phyloP scores from a whole-genome alignment of 2,329 filamentous ascomycete genomes.

The Aspergillus tanneri region DNA sequence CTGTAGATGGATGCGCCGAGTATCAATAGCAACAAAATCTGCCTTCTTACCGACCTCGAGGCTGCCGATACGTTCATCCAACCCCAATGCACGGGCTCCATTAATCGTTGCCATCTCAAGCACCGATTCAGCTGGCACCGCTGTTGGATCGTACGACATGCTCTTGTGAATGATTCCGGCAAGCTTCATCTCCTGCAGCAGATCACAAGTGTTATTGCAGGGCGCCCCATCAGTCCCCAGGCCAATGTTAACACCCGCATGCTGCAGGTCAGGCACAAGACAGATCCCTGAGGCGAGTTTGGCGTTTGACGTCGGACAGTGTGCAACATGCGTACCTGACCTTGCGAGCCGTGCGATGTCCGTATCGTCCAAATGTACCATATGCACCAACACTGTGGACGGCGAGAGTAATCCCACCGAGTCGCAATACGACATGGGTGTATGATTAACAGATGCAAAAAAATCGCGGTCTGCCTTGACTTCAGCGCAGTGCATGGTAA shows the following conservation, averaged over 20 bases:
- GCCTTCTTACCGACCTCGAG: slow-evolving; percentile 46
- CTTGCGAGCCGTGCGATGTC: slow-evolving; percentile 43
- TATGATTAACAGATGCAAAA: slow-evolving; percentile 25
- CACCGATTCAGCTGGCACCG: slow-evolving; percentile 47
- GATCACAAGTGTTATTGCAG: slow-evolving; percentile 54
- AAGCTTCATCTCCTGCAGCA: slow-evolving; percentile 56
- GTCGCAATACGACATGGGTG: slow-evolving; percentile 48
- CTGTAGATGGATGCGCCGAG: slow-evolving; percentile 32
- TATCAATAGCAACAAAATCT: slow-evolving; percentile 39
- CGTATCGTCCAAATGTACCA: slow-evolving; percentile 51
- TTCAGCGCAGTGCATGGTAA: slow-evolving; percentile 52
- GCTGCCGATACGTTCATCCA: slow-evolving; percentile 43
- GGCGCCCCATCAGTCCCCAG: slow-evolving; percentile 56
- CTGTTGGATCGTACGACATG: slow-evolving; percentile 41
- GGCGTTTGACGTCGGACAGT: slow-evolving; percentile 53
- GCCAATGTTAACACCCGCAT: slow-evolving; percentile 46
- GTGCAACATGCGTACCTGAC: slow-evolving; percentile 48
- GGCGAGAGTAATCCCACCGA: slow-evolving; percentile 22
- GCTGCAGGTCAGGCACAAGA: slow-evolving; percentile 47
- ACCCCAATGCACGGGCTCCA: slow-evolving; percentile 49
- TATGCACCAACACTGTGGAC: slow-evolving; percentile 53
- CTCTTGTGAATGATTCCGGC: slow-evolving; percentile 53
- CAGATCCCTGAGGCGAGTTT: slow-evolving; percentile 55
- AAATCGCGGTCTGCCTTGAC: slow-evolving; percentile 13
- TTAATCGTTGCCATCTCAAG: slow-evolving; percentile 55